Base-by-base conservation (phyloP, 2,329 filamentous ascomycete species). In the Arthrinium phaeospermum region DNA sequence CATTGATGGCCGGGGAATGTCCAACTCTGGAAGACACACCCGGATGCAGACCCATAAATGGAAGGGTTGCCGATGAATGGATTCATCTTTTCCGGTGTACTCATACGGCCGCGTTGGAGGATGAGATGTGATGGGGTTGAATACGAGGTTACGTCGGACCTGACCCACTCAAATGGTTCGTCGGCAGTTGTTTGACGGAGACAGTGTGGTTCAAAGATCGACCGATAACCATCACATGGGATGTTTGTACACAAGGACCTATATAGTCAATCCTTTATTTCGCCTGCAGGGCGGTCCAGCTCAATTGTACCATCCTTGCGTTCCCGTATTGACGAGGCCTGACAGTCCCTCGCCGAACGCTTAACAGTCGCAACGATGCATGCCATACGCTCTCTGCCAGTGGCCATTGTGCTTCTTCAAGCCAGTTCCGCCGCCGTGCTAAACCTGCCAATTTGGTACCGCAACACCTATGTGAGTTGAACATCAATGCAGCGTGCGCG, bases 401-500 rank as follows among this genome's bases (percentile, higher is more conserved):
- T 19, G 19, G 34, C 47, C 34, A 24, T 24, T 24, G 68, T 47
- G 0, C n/a, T 68, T 12, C 22, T 19, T 19, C 46, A 41, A n/a
- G n/a, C 49, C 30, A 22, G 46, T 34, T 51, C 34, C 41, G 68
- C 47, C 34, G 47, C 68, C 14, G 68, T 70, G 8, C 24, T 70
- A 34, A 47, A 70, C 14, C 46, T 70, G 10, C 47, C 68, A 4
- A 45, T 70, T 22, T 51, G 46, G 46, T 53, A 30, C 47, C 46
- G 47, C 34, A 57, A 30, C 2, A 51, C 68, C 3, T 70, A 70
- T 44, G 68, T 68, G 24, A 47, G 67, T 8, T 41, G 3, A 24
- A 30, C 2, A 30, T 30, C 27, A 30, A 30, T 4, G 27, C 27
- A 30, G 27, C 2, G 6, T 34, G 53, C 6, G 19, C 4, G 1